Conservation (phyloP, 2,329 filamentous ascomycete species). For the Pestalotiopsis sp. region DNA sequence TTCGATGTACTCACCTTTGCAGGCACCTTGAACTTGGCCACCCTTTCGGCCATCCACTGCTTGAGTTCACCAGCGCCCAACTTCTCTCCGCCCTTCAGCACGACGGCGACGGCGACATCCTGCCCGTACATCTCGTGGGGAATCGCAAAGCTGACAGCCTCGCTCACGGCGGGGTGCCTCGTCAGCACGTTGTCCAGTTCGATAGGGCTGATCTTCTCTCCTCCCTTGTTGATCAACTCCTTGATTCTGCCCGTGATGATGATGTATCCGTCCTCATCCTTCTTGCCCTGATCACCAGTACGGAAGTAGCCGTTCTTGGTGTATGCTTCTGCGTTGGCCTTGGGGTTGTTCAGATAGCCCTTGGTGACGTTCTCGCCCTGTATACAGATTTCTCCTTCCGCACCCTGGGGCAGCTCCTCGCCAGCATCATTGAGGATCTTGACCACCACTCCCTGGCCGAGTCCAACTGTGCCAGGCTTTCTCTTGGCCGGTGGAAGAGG, state of each 20-base stretch:
- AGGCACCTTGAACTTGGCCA: constrained; percentile 84
- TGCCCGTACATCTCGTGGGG: constrained; percentile 84
- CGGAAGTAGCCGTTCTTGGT: constrained; percentile 80
- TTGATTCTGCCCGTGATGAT: constrained; percentile 91
- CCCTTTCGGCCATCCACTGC: constrained; percentile 67
- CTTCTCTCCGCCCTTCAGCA: constrained; percentile 67
- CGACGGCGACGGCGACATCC: constrained; percentile 77
- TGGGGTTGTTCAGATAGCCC: constrained; percentile 82
- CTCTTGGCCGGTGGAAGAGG: constrained; percentile 71
- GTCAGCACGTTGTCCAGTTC: constrained; percentile 83
- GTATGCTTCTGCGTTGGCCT: constrained; percentile 76
- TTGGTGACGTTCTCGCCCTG: constrained; percentile 80
- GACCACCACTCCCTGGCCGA: constrained; percentile 83
- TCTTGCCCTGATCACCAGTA: constrained; percentile 83
- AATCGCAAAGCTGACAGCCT: constrained; percentile 83
- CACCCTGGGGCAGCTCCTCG: constrained; percentile 67
- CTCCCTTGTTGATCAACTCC: constrained; percentile 89
- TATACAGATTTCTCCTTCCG: constrained; percentile 82
- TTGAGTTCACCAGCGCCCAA: constrained; percentile 64
- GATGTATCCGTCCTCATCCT: constrained; percentile 79
- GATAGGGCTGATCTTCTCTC: constrained; percentile 87
- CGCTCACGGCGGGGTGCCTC: constrained; percentile 71
- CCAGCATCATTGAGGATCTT: constrained; percentile 74
- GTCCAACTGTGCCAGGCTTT: constrained; percentile 79
- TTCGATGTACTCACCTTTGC: constrained; percentile 64